phyloP scores from a whole-genome alignment of 2,329 filamentous ascomycete genomes.

The Colletotrichum falcatum region DNA sequence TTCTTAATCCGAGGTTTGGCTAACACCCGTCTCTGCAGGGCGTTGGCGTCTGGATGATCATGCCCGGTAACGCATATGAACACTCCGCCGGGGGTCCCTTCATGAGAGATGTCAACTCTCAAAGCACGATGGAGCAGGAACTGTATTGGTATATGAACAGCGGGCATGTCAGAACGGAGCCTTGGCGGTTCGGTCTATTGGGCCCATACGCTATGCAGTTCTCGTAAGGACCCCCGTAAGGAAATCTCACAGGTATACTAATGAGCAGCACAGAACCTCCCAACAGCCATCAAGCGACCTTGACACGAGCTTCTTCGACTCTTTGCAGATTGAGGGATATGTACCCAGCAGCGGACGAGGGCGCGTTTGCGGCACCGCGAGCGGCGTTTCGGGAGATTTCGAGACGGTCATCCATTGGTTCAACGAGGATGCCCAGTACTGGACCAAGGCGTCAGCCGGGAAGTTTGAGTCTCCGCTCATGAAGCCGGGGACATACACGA shows the following conservation, averaged over 20 bases:
- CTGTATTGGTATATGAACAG: slow-evolving; percentile 74
- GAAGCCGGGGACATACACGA: slow-evolving; percentile 71
- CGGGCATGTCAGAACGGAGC: slow-evolving; percentile 66
- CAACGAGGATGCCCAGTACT: slow-evolving; percentile 68
- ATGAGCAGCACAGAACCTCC: slow-evolving; percentile 52
- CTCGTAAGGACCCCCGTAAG: slow-evolving; percentile 47
- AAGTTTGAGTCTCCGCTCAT: slow-evolving; percentile 67
- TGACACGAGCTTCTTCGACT: slow-evolving; percentile 67
- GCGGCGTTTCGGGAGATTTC: slow-evolving; percentile 60
- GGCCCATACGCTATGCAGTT: slow-evolving; percentile 70
- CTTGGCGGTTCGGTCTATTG: slow-evolving; percentile 67
- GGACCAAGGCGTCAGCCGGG: slow-evolving; percentile 62
- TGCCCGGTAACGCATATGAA: slow-evolving; percentile 62
- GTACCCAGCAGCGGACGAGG: slow-evolving; percentile 62
- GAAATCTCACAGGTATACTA: neutral
- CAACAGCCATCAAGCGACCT: slow-evolving; percentile 56
- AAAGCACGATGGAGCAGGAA: slow-evolving; percentile 64
- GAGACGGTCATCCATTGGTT: slow-evolving; percentile 69
- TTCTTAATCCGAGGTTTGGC: slow-evolving; percentile 21
- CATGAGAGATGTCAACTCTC: slow-evolving; percentile 66
- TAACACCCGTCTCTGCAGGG: slow-evolving; percentile 46
- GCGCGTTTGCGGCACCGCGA: slow-evolving; percentile 64
- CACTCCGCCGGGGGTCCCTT: slow-evolving; percentile 70
- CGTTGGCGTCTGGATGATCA: slow-evolving; percentile 62
- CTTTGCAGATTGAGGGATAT: slow-evolving; percentile 65